phyloP scores from a whole-genome alignment of 805 yeast species.

The Kodamaea hsintzibuensis region DNA sequence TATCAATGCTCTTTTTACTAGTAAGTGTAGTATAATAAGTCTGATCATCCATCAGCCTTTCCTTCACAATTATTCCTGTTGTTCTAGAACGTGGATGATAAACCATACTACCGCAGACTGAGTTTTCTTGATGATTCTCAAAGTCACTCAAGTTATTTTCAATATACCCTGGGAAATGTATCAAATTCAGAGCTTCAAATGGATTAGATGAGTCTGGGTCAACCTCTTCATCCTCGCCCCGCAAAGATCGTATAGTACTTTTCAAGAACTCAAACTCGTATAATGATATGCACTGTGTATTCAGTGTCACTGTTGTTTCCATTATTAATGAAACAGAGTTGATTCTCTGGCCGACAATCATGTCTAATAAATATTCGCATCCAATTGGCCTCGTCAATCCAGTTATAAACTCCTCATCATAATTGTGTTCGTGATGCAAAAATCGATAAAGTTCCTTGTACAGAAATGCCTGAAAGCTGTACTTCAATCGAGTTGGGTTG shows the following conservation, averaged over 20 bases:
- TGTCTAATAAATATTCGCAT: neutral
- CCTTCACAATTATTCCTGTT: neutral
- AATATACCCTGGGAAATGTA: neutral
- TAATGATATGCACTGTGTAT: conserved; percentile 4
- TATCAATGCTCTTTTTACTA: conserved; percentile 1
- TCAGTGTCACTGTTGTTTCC: neutral
- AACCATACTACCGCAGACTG: conserved; percentile 3
- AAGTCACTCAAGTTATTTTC: neutral
- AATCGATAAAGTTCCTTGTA: conserved; percentile 4
- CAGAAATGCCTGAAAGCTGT: conserved; percentile 4
- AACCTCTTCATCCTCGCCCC: neutral
- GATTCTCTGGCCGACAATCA: conserved; percentile 1
- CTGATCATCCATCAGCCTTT: conserved; percentile 3
- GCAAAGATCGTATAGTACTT: neutral
- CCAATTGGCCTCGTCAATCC: conserved; percentile 5
- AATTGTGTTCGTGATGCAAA: conserved; percentile 5
- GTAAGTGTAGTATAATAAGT: conserved; percentile 5
- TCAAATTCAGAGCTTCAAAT: conserved; percentile 4
- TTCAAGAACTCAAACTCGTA: conserved; percentile 8
- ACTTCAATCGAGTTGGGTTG: neutral
- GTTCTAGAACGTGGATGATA: neutral
- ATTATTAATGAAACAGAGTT: conserved; percentile 3
- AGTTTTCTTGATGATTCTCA: neutral
- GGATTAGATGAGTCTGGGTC: neutral
- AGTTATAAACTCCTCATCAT: conserved; percentile 1